Base-by-base conservation (phyloP, 768 basidiomycete species). In the Trametes villosa region DNA sequence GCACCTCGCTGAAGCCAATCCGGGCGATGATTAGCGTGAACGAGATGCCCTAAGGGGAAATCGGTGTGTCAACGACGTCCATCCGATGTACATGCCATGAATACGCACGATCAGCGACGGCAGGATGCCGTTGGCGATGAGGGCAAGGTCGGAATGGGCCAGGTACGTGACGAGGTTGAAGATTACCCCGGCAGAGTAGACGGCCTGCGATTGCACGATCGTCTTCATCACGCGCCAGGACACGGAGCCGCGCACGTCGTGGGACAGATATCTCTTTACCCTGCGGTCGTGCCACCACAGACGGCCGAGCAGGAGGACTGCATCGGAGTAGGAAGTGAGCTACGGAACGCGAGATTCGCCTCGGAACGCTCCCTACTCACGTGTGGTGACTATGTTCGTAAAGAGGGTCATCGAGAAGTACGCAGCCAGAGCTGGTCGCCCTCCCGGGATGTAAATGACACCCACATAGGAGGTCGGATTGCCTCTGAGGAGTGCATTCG, bases 221-320 rank as follows among this genome's bases (percentile, higher is more conserved):
- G 55, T 57, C 46, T 30, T 22, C 55, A 49, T 49, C 2, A 48
- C 55, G 34, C 27, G 26, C 55, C 55, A 49, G 12, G 29, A 38
- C 18, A 47, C 29, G 27, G 45, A 38, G 36, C 22, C 12, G 45
- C 20, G 13, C 11, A 27, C 26, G 42, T 15, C 8, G 15, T 24
- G 18, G 3, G 33, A 4, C 4, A 31, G 31, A 6, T 36, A 33
- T 22, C 20, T 8, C 20, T n/a, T 17, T 7, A 38, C 31, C n/a
- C 31, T 12, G 18, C 13, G 26, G 8, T 49, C 55, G 18, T 27
- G 34, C 55, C 46, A 48, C 9, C 17, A 20, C n/a, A 57, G 33
- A 27, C 55, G 46, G 11, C 46, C 46, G 18, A 57, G 34, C 7
- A 57, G 46, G 11, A 57, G 55, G 4, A 38, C 54, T 56, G 11